These are phyloP conservation scores for Rhizoclosmatium sp. DNA, from an alignment of 192 early-diverging fungal genomes.

Conservation along the genomic window DNA sequence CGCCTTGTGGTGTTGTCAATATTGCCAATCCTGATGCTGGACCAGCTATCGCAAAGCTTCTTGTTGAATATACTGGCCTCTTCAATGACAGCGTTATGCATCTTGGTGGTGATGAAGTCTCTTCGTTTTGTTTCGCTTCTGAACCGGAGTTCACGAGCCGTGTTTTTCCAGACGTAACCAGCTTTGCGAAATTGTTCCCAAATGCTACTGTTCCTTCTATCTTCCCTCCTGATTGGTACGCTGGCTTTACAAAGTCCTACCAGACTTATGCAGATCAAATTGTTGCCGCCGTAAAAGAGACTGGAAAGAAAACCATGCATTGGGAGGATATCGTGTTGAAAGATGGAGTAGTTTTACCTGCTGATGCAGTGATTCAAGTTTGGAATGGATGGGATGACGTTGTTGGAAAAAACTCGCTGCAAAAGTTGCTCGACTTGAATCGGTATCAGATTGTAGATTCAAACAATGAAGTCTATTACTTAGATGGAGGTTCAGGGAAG, in stretches of 20 bases:
- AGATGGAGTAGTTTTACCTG: not conserved
- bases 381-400: constrained; percentile 7
- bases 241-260: not conserved
- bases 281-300: not conserved
- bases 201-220: not conserved
- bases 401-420: not conserved
- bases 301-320: constrained; percentile 6
- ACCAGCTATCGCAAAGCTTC: constrained; percentile 64
- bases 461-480: constrained; percentile 4
- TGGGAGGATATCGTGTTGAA: constrained; percentile 26
- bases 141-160: not conserved
- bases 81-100: constrained; percentile 80
- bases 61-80: constrained; percentile 68
- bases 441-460: constrained; percentile 20
- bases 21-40: constrained; percentile 62
- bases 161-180: constrained; percentile 1
- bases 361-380: not conserved
- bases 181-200: not conserved
- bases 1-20: constrained; percentile 82
- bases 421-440: not conserved
- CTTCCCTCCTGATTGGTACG: not conserved
- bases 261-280: not conserved
- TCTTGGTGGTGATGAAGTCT: constrained; percentile 61
- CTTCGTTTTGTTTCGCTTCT: constrained; percentile 19
- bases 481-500: constrained; percentile 24